Evolutionary conservation across 2,329 filamentous ascomycete species (phyloP), one percentile per base, ranked within the genome.

Genomic region (Fusarium oligoseptatum): DNA sequence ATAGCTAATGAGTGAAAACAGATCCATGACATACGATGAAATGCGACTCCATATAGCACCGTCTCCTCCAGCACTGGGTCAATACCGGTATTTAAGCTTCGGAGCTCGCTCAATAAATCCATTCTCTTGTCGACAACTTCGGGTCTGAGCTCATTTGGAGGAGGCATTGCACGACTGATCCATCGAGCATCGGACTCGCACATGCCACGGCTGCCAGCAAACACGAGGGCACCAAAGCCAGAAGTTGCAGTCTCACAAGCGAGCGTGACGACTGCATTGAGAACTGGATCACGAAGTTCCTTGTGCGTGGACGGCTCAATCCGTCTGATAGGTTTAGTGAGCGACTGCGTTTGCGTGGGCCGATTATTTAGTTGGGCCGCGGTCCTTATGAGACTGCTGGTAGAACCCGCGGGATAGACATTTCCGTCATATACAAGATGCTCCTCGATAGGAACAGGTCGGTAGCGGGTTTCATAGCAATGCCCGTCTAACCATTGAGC

Each of bases 401-500:
- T 90, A 34, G 81, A 79, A 7, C 87, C 87, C 22, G 90, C 89
- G 5, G 88, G 87, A 76, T 94, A 94, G 11, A 95, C 87, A 7
- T 87, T 87, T 67, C 92, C 90, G 55, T 94, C 92, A 78, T 91
- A 93, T 5, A 95, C 93, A 1, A 95, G 84, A 78, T 94, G 89
- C 76, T 95, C 93, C 61, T 94, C 88, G 24, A 95, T 91, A 0
- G 93, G 93, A n/a, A 95, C 87, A 1, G 93, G 93, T 2, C 91
- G 88, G 79, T 94, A 95, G 64, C 87, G 89, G 3, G 93, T 95
- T 74, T 92, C 90, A 77, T 94, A 95, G 58, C 90, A 93, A 76
- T 92, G 92, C 1, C 91, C 93, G 56, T 88, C 84, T 17, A 95
- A 88, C 93, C 93, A 95, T 37, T 86, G 85, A 3, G 92, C 92